phyloP scores from a whole-genome alignment of 2,329 filamentous ascomycete species.

The Clonostachys sp. region DNA sequence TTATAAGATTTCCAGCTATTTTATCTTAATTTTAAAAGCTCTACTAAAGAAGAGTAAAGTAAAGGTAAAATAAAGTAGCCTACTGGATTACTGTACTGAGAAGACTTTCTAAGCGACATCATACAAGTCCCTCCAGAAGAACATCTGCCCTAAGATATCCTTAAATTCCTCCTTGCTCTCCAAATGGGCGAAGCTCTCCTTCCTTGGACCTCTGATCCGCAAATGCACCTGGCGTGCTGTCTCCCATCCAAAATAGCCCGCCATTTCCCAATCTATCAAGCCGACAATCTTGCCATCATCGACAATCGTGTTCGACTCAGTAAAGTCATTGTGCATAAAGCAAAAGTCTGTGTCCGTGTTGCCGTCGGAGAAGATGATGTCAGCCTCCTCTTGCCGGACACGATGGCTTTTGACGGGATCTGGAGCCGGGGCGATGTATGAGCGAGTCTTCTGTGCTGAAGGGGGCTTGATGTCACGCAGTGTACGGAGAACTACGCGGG shows the following conservation, averaged over 20 bases:
- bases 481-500: slow-evolving; percentile 19
- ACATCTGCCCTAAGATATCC: slow-evolving; percentile 5
- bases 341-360: slow-evolving; percentile 15
- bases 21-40: too few relatives aligned
- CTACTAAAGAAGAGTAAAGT: too few relatives aligned
- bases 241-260: slow-evolving; percentile 24
- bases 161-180: slow-evolving; percentile 3
- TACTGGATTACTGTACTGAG: too few relatives aligned
- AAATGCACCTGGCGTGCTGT: slow-evolving; percentile 17
- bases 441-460: slow-evolving; percentile 6
- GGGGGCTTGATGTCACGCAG: slow-evolving; percentile 17
- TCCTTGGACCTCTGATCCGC: slow-evolving; percentile 13
- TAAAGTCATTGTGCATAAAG: slow-evolving; percentile 33
- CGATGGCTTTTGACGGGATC: slow-evolving; percentile 8
- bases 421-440: slow-evolving; percentile 13
- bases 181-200: slow-evolving; percentile 12
- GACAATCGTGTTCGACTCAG: slow-evolving; percentile 26
- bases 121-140: slow-evolving; percentile 11
- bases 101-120: neutral
- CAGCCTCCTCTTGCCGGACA: slow-evolving; percentile 22
- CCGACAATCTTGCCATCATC: slow-evolving; percentile 28
- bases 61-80: too few relatives aligned
- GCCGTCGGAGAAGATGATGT: slow-evolving; percentile 18
- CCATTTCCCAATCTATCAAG: slow-evolving; percentile 34
- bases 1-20: too few relatives aligned